Conservation (phyloP, 257 asterid genomes). For the Thymus mandschuricus region DNA sequence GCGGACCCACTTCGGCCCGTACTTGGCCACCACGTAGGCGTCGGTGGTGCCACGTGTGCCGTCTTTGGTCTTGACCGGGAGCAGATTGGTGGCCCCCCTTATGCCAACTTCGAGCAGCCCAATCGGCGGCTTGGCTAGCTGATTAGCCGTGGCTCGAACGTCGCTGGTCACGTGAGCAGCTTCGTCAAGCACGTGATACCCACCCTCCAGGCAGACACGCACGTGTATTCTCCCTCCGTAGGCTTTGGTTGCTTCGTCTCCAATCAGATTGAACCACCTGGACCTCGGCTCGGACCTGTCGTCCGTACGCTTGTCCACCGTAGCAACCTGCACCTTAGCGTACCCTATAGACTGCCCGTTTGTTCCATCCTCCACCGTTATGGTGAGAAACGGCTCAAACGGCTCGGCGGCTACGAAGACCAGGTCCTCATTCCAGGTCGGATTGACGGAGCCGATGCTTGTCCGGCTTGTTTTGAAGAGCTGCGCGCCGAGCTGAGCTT, state of each 20-base stretch:
- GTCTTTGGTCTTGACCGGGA: slow-evolving; percentile 80
- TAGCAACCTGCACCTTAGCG: slow-evolving; percentile 67
- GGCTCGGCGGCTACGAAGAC: slow-evolving; percentile 95
- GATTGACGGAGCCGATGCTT: slow-evolving; percentile 50
- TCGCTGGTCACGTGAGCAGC: slow-evolving; percentile 94
- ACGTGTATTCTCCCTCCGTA: slow-evolving; percentile 89
- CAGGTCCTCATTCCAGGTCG: slow-evolving; percentile 91
- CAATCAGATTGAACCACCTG: slow-evolving; percentile 76
- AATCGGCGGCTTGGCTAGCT: slow-evolving; percentile 72
- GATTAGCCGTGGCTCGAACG: slow-evolving; percentile 78
- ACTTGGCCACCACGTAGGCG: slow-evolving; percentile 83
- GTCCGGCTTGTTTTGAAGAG: slow-evolving; percentile 84
- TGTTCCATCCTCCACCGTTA: slow-evolving; percentile 74
- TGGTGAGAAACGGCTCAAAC: slow-evolving; percentile 77
- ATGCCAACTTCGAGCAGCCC: slow-evolving; percentile 86
- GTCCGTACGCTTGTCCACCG: slow-evolving; percentile 77
- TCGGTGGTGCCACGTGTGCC: slow-evolving; percentile 88
- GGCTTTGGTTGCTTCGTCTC: slow-evolving; percentile 47
- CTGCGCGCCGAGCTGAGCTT: slow-evolving; percentile 91
- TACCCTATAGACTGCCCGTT: slow-evolving; percentile 61
- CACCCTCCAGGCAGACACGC: slow-evolving; percentile 79
- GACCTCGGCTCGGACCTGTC: slow-evolving; percentile 80
- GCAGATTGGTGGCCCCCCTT: slow-evolving; percentile 75
- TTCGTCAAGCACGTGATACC: slow-evolving; percentile 96
- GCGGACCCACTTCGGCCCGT: slow-evolving; percentile 92